A percentile compares a stretch with the other conserved stretches of the same genome.
Conservation (phyloP, 164 flowering plant genomes). For the Vitis rotundifolia region DNA sequence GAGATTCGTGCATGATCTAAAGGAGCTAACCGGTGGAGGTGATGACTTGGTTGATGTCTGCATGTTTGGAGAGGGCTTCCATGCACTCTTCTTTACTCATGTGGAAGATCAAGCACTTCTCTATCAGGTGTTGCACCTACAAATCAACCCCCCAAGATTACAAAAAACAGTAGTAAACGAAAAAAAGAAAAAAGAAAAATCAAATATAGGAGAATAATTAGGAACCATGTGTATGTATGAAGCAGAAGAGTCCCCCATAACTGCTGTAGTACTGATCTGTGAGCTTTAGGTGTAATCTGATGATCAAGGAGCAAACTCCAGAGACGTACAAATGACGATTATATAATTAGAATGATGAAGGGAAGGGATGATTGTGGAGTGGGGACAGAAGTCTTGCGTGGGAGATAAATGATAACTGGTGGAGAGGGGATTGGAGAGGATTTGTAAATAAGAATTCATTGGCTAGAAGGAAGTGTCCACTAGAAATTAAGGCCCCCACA, state of each 20-base stretch:
- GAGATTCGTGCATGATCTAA: no score
- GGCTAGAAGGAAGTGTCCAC: constrained; percentile 23
- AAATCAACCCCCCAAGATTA: neutral
- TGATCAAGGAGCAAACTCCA: no score
- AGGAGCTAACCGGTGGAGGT: constrained; percentile 72
- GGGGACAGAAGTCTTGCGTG: constrained; percentile 41
- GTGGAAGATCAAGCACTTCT: constrained; percentile 75
- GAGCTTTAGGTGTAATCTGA: no score
- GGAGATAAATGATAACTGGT: constrained; percentile 54
- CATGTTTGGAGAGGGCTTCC: constrained; percentile 89
- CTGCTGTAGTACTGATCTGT: no score
- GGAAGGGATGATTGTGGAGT: neutral
- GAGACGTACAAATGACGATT: no score
- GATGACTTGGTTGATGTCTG: constrained; percentile 79
- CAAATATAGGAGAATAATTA: no score
- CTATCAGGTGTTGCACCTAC: constrained; percentile 90
- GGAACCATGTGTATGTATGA: constrained; percentile 63
- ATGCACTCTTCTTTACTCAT: constrained; percentile 89
- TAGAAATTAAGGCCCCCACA: neutral
- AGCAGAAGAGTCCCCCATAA: constrained; percentile 57
- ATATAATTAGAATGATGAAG: neutral
- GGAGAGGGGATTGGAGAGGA: constrained; percentile 62
- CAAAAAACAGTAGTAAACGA: neutral
- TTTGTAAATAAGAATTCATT: constrained; percentile 46
- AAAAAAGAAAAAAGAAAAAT: neutral